Base-by-base conservation (phyloP, 1,284 basidiomycete genomes). In the Sanghuangporus sanghuang region DNA sequence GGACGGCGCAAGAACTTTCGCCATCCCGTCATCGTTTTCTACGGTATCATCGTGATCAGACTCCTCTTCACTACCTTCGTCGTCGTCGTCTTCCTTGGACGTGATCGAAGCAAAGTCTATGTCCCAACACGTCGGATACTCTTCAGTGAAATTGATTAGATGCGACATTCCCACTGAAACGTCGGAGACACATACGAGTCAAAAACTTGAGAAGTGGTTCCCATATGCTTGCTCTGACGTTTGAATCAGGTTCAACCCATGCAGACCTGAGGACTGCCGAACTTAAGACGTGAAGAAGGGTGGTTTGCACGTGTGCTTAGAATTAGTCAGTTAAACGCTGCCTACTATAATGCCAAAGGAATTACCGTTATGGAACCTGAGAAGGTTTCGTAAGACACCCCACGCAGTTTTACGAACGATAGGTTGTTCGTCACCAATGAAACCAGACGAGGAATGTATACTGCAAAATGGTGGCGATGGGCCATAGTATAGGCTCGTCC, bases 211-310 rank as follows among this genome's bases (percentile, higher is more conserved):
- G 76, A 36, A 93, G 71, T 0, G 90, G 87, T 35, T 84, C 81
- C 77, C 88, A 89, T 80, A 95, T 87, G 1, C 75, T 74, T 7
- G 77, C 73, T 70, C 89, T 85, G 0, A 95, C 92, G 1, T 77
- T 78, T 0, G 76, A 67, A 69, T 95, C 92, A 3, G 80, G 78
- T 71, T 96, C 93, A 0, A 84, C 75, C 89, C 92, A 95, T 6
- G 89, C 89, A 23, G 86, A 88, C 14, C 86, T 84, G 40, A 95
- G 75, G 5, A 90, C 77, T 0, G 84, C 85, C 1, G 75, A 69
- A 48, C 87, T 83, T 14, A 93, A 73, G 1, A 83, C 71, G 0
- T 77, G 72, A 5, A 86, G 64, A 16, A 83, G 61, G 1, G 71
- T 63, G 11, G 1, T 44, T 32, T 78, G 71, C 27, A 85, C 66